A percentile compares a stretch with the other conserved stretches of the same genome.
Evolutionary conservation across 495 filamentous ascomycete species (phyloP).

Genomic region (Hypoxylon fragiforme): DNA sequence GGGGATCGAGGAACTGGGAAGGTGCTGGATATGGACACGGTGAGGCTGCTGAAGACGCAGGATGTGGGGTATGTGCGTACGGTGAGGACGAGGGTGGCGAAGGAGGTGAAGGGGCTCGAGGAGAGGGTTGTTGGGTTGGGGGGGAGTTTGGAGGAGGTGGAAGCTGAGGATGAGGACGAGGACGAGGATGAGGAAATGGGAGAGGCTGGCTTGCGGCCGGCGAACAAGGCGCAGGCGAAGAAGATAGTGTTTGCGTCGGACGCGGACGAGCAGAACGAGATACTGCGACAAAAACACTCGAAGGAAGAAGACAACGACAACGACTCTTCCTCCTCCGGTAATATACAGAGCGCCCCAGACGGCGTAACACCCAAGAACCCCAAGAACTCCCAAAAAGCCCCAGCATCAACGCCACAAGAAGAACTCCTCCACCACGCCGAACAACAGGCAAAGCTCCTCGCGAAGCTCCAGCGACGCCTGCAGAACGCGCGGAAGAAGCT

Average conservation of each 20-base stretch:
- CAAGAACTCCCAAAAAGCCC: too few species aligned
- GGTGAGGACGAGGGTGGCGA: slow-evolving; percentile 54
- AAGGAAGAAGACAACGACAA: slow-evolving; percentile 17
- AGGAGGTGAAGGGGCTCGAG: slow-evolving; percentile 49
- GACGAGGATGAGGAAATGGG: slow-evolving; percentile 20
- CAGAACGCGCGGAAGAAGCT: slow-evolving; percentile 68
- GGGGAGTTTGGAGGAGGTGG: slow-evolving; percentile 33
- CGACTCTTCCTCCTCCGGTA: too few species aligned
- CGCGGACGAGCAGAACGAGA: slow-evolving; percentile 15
- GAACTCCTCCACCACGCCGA: slow-evolving; percentile 51
- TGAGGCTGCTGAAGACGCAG: slow-evolving; percentile 93
- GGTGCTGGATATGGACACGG: slow-evolving; percentile 66
- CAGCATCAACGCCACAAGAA: too few species aligned
- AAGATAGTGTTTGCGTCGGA: slow-evolving; percentile 51
- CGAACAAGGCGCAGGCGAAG: slow-evolving; percentile 32
- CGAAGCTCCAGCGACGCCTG: slow-evolving; percentile 54
- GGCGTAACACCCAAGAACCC: too few species aligned
- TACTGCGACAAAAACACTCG: slow-evolving; percentile 1
- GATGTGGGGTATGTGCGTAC: slow-evolving; percentile 85
- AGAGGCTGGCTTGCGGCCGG: slow-evolving; percentile 3
- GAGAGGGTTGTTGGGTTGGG: slow-evolving; percentile 46
- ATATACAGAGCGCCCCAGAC: too few species aligned
- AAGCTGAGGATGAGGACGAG: slow-evolving; percentile 36
- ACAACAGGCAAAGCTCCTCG: slow-evolving; percentile 52
- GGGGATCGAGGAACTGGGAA: slow-evolving; percentile 67